These are phyloP conservation scores for Agaricales sp. DNA, from an alignment of 1,284 basidiomycete genomes.

Conservation along the genomic window DNA sequence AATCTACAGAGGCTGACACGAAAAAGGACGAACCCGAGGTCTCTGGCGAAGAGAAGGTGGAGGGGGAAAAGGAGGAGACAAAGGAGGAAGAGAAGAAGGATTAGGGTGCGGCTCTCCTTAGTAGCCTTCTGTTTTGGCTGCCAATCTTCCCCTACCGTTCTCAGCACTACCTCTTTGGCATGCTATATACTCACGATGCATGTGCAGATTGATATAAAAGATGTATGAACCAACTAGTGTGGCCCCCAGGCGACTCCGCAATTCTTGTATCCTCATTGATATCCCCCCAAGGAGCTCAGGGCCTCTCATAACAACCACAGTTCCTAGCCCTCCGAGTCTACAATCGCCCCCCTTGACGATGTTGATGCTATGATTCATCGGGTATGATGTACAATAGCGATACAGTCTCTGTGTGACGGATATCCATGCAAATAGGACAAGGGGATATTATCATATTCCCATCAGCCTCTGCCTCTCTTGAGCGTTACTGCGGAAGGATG, in stretches of 20 bases:
- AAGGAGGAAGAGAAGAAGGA: conserved; percentile 21
- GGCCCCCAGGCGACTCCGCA: too few species aligned
- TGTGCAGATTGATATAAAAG: background rate
- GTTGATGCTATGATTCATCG: too few species aligned
- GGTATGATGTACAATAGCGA: too few species aligned
- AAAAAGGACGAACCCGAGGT: conserved; percentile 20
- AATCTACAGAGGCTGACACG: conserved; percentile 11
- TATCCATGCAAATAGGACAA: too few species aligned
- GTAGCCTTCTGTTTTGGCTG: conserved; percentile 10
- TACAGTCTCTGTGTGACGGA: too few species aligned
- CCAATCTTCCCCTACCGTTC: background rate
- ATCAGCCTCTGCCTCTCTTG: background rate
- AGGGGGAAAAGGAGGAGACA: conserved; percentile 16
- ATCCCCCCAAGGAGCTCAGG: too few species aligned
- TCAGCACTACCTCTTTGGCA: background rate
- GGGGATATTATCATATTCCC: too few species aligned
- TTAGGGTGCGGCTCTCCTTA: conserved; percentile 9
- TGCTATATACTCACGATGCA: background rate
- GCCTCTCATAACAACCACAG: too few species aligned
- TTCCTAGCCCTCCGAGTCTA: too few species aligned
- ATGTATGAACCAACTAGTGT: background rate
- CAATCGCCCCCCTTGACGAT: too few species aligned
- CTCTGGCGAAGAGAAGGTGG: conserved; percentile 16
- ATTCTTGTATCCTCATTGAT: too few species aligned
- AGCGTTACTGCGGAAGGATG: background rate